A percentile compares a stretch with the other conserved stretches of the same genome.
Conservation (phyloP, 768 basidiomycete genomes). For the Cystoderma amianthinum region DNA sequence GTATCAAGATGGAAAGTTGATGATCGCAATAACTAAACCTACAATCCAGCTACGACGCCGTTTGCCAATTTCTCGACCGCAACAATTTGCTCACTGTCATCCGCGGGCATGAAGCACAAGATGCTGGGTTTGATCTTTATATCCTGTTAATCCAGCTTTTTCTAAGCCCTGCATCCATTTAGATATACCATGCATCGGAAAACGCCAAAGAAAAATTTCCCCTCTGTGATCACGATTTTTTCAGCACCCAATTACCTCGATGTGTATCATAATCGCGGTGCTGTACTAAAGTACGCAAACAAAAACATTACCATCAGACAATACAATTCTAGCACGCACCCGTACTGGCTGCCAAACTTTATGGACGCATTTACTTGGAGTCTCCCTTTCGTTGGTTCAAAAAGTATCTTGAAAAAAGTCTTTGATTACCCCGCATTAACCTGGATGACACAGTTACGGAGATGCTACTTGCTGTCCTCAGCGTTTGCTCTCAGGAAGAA, state of each 20-base stretch:
- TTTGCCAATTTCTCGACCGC: conserved; percentile 88
- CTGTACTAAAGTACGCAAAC: conserved; percentile 94
- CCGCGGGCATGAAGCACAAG: conserved; percentile 95
- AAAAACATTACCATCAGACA: conserved; percentile 95
- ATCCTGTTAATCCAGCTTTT: not conserved
- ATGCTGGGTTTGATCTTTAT: conserved; percentile 60
- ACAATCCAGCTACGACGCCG: conserved; percentile 64
- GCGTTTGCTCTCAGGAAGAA: conserved; percentile 92
- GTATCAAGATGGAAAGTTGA: conserved; percentile 17
- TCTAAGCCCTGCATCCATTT: conserved; percentile 5
- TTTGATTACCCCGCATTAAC: too few species aligned
- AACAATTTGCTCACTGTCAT: conserved; percentile 91
- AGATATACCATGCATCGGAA: conserved; percentile 94
- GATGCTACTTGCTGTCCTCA: conserved; percentile 92
- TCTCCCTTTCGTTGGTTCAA: conserved; percentile 93
- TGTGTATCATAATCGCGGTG: conserved; percentile 93
- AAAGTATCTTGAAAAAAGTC: conserved; percentile 81
- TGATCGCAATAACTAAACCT: not conserved
- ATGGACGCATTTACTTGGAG: conserved; percentile 99
- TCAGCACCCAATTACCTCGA: conserved; percentile 96
- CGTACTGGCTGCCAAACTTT: conserved; percentile 95
- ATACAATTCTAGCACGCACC: conserved; percentile 75
- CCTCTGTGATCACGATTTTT: conserved; percentile 96
- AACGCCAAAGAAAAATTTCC: conserved; percentile 91
- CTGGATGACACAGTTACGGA: conserved; percentile 92